Evolutionary conservation across 345 rosid species (phyloP).

Genomic region (Raphanus sativus): DNA sequence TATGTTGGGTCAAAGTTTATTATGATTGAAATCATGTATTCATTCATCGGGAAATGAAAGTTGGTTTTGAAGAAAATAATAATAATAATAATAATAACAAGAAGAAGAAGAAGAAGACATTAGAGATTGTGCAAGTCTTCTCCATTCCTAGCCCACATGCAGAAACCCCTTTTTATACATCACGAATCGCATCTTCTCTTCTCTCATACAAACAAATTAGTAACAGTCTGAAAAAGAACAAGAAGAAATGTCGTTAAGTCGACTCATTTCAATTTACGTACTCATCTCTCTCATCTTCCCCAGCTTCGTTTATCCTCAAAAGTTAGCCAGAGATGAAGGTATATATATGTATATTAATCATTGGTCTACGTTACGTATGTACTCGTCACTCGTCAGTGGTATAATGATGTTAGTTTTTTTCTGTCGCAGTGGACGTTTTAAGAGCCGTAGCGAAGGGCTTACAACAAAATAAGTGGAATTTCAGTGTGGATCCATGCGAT

Average conservation of each 20-base stretch:
- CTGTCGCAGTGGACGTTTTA: conserved; percentile 48
- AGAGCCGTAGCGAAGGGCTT: conserved; percentile 42
- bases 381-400: not conserved
- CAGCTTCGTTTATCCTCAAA: conserved; percentile 32
- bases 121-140: no score
- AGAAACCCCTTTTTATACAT: no score
- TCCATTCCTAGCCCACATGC: no score
- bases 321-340: conserved; percentile 43
- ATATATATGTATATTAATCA: not conserved
- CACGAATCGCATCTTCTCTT: no score
- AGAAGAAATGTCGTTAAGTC: conserved; percentile 18
- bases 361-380: not conserved
- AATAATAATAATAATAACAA: no score
- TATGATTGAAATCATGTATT: no score
- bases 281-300: conserved; percentile 15
- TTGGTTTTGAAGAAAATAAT: no score
- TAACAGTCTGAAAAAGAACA: not conserved
- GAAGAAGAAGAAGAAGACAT: no score
- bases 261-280: conserved; percentile 21
- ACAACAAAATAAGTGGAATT: conserved; percentile 45
- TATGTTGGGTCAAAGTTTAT: no score
- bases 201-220: not conserved
- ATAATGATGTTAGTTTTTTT: not conserved
- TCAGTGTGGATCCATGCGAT: conserved; percentile 57
- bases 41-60: no score